A percentile compares a stretch with the other conserved stretches of the same genome.
Conservation (phyloP, 768 basidiomycete species). For the Ramaria sp. region DNA sequence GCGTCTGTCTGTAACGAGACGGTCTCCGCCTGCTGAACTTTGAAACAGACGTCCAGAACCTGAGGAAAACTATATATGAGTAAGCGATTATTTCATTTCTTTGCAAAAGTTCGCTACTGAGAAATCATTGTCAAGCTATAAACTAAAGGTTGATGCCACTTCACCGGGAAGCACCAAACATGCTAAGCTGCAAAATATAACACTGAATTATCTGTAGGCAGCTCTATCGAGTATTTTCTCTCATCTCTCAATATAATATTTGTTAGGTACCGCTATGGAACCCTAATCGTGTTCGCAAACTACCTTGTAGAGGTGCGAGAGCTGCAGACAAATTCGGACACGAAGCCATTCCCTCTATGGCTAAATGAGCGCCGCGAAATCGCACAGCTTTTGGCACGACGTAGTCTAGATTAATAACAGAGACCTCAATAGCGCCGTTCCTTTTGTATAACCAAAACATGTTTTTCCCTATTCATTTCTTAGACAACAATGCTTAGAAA, state of each 20-base stretch:
- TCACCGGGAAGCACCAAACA: constrained; percentile 73
- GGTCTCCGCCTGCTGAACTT: constrained; percentile 11
- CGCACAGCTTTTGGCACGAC: constrained; percentile 52
- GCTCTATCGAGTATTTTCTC: not conserved
- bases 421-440: not conserved
- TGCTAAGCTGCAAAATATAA: constrained; percentile 58
- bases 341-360: constrained; percentile 70
- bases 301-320: constrained; percentile 69
- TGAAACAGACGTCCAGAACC: constrained; percentile 77
- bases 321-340: constrained; percentile 25
- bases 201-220: constrained; percentile 78
- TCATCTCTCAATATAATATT: no score
- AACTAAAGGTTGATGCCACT: constrained; percentile 77
- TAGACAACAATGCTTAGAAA: no score
- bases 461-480: no score
- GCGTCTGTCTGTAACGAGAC: no score
- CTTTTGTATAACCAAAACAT: not conserved
- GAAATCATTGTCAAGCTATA: constrained; percentile 47
- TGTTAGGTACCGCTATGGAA: constrained; percentile 73
- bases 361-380: constrained; percentile 78
- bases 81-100: constrained; percentile 31
- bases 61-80: constrained; percentile 93
- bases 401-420: constrained; percentile 52
- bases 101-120: not conserved
- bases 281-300: constrained; percentile 89